Percentiles rank a stretch among this genome's conserved stretches.
These are phyloP conservation scores for Trichoderma sp. DNA, from an alignment of 2,329 filamentous ascomycete species.

Conservation along the genomic window DNA sequence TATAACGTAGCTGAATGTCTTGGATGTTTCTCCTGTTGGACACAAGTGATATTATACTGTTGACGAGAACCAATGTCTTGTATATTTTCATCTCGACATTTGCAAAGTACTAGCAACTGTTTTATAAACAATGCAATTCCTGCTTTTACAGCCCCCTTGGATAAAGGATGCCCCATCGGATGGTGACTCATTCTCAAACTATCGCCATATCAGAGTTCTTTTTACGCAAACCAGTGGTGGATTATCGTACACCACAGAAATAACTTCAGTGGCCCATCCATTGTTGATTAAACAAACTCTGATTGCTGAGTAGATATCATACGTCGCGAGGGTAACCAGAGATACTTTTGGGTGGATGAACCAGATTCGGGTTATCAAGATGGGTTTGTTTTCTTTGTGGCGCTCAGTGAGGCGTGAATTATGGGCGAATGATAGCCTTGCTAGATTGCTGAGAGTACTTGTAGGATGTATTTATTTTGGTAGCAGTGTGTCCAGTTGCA, in stretches of 20 bases:
- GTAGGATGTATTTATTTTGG: neutral
- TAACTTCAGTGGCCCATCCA: neutral
- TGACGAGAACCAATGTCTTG: neutral
- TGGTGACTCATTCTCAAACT: neutral
- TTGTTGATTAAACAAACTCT: neutral
- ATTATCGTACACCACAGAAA: neutral
- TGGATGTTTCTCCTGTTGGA: neutral
- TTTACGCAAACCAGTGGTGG: neutral
- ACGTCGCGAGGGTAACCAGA: neutral
- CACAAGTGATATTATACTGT: neutral
- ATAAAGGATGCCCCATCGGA: neutral
- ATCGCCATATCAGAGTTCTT: neutral
- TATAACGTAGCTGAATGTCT: neutral
- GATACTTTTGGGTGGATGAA: neutral
- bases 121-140: neutral
- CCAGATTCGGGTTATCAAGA: neutral
- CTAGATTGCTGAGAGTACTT: neutral
- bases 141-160: neutral
- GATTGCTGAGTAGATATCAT: neutral
- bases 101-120: neutral
- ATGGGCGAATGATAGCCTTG: neutral
- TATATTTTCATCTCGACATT: neutral
- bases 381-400: neutral
- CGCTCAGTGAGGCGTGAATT: neutral
- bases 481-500: fast-evolving